Base-by-base conservation (phyloP, 495 filamentous ascomycete species). In the Penicillium antarcticum region DNA sequence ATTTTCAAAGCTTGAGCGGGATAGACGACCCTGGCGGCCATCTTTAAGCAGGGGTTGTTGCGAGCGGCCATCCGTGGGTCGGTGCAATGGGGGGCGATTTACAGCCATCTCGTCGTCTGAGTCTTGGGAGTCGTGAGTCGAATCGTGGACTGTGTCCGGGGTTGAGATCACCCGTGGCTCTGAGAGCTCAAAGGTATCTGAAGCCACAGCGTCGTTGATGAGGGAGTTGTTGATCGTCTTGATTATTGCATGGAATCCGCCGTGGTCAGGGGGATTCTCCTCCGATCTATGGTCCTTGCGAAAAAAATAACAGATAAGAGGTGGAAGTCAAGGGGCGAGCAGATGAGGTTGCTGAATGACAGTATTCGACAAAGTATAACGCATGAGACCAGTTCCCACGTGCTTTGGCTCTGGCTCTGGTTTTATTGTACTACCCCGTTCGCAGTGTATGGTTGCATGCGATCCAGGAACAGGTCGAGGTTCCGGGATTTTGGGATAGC, bases 31-130 rank as follows among this genome's bases (percentile, higher is more conserved):
- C 32, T 73, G 67, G 12, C 42, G 60, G 49, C 83, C 80, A 50
- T 83, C 76, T 53, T 81, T 81, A 10, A 86, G 68, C 29, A 87
- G 61, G 36, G 82, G 82, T 52, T 77, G 69, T 47, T 74, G 70
- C 33, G 79, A 77, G 29, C 72, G 80, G 51, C 72, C 76, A 56
- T 81, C 77, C 3, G 66, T 69, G 14, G 76, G 69, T 44, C 74
- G 73, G 52, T 79, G 69, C 51, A 79, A 60, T 39, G 74, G 60
- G 21, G 80, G 72, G 47, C 73, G 72, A 45, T 66, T 67, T 49
- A 68, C 57, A 18, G 66, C 61, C 65, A 75, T 76, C 37, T 77
- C 72, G 65, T 76, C 74, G 48, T 73, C 68, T 29, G 63, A 70
- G 52, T 70, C 62, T 46, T 62, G 63, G 47, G 56, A 61, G 36